Evolutionary conservation across 345 rosid species (phyloP).

Genomic region (Viola odorata): DNA sequence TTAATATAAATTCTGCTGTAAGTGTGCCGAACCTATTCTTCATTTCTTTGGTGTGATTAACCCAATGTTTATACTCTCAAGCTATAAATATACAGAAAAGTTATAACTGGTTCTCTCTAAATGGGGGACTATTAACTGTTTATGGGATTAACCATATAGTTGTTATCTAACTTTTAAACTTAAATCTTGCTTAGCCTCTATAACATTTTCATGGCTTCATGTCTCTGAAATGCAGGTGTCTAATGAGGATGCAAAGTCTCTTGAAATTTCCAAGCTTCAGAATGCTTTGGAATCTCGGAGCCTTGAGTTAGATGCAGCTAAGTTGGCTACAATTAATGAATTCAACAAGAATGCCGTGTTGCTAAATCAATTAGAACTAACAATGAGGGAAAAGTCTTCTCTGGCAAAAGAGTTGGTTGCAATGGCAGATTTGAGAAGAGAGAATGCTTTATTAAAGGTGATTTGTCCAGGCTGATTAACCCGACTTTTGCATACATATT

Average conservation of each 20-base stretch:
- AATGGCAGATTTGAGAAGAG: slow-evolving; percentile 63
- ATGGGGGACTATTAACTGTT: not conserved
- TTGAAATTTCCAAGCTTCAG: slow-evolving; percentile 71
- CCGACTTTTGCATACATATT: not conserved
- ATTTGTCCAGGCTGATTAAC: slow-evolving; percentile 1
- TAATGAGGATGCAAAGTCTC: slow-evolving; percentile 65
- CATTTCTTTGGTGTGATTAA: too few species aligned
- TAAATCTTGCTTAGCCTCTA: not conserved
- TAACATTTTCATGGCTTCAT: not conserved
- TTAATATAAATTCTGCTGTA: too few species aligned
- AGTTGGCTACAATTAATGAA: slow-evolving; percentile 76
- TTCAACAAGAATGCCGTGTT: slow-evolving; percentile 83
- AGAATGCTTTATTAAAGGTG: slow-evolving; percentile 69
- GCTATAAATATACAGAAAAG: too few species aligned
- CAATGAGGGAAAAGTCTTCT: slow-evolving; percentile 67
- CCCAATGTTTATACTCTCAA: too few species aligned
- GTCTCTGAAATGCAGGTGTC: slow-evolving; percentile 54
- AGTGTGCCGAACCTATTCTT: too few species aligned
- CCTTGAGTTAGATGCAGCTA: slow-evolving; percentile 93
- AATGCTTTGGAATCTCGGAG: slow-evolving; percentile 61
- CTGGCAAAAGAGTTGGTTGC: slow-evolving; percentile 60
- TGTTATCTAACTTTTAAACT: not conserved
- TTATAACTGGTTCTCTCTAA: not conserved
- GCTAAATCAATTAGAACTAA: slow-evolving; percentile 71
- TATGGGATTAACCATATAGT: not conserved